A percentile compares a stretch with the other conserved stretches of the same genome.
Evolutionary conservation across 2,329 filamentous ascomycete genomes (phyloP).

Genomic region (Cercospora zeina): DNA sequence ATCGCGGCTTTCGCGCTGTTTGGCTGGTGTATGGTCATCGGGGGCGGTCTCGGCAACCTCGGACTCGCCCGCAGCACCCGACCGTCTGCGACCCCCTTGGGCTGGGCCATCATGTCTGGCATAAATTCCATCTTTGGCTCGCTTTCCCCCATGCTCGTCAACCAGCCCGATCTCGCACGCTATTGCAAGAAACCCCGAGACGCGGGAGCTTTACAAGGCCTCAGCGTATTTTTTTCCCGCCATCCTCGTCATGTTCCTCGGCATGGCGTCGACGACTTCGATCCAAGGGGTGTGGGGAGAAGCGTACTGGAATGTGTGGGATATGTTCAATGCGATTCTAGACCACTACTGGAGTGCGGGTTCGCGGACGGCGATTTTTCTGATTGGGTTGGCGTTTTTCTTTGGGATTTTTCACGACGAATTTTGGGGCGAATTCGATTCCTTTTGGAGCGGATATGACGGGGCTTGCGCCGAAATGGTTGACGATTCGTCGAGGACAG

Average conservation of each 20-base stretch:
- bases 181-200: conserved; percentile 41
- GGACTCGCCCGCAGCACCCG: conserved; percentile 23
- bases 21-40: conserved; percentile 41
- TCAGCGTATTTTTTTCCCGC: conserved; percentile 47
- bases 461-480: conserved; percentile 52
- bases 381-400: conserved; percentile 41
- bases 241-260: conserved; percentile 46
- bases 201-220: conserved; percentile 43
- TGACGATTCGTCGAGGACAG: conserved; percentile 47
- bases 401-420: conserved; percentile 48
- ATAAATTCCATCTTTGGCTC: conserved; percentile 44
- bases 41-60: conserved; percentile 35
- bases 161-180: conserved; percentile 47
- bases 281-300: conserved; percentile 41
- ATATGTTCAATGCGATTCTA: conserved; percentile 45
- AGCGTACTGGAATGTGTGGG: conserved; percentile 50
- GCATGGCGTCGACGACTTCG: conserved; percentile 48
- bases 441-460: conserved; percentile 51
- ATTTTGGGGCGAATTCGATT: conserved; percentile 47
- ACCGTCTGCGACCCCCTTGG: conserved; percentile 24
- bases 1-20: conserved; percentile 46
- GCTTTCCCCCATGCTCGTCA: conserved; percentile 40
- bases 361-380: conserved; percentile 46
- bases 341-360: conserved; percentile 44
- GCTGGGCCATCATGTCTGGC: conserved; percentile 46